phyloP scores from a whole-genome alignment of 139 green algal species.

The Edaphochlamys debaryana region DNA sequence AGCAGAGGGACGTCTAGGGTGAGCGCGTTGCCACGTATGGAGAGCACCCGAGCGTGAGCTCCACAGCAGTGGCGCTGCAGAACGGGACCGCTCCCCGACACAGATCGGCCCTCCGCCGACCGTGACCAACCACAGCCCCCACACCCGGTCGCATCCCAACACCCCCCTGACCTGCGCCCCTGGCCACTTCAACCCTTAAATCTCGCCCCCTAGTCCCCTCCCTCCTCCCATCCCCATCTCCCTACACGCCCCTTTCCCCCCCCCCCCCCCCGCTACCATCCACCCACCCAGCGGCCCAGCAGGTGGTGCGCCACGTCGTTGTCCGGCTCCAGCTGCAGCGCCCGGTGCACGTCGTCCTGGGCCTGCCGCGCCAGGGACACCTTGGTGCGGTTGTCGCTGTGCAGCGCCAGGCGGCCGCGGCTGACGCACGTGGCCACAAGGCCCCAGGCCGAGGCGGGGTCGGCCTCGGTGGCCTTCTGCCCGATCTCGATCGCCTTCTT shows the following conservation, averaged over 20 bases:
- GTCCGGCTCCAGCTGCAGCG: slow-evolving; percentile 62
- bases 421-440: slow-evolving; percentile 65
- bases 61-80: neutral
- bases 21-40: too few relatives aligned
- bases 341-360: slow-evolving; percentile 56
- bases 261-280: neutral
- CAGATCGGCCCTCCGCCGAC: too few relatives aligned
- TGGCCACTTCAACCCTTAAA: too few relatives aligned
- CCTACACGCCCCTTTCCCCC: too few relatives aligned
- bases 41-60: too few relatives aligned
- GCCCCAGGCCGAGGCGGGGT: slow-evolving; percentile 19
- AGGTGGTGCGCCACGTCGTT: slow-evolving; percentile 85
- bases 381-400: slow-evolving; percentile 73
- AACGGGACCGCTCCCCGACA: too few relatives aligned
- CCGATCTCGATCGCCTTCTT: slow-evolving; percentile 66
- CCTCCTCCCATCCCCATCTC: too few relatives aligned
- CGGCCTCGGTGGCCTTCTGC: neutral
- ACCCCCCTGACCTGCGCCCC: too few relatives aligned
- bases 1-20: too few relatives aligned
- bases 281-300: slow-evolving; percentile 69
- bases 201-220: too few relatives aligned
- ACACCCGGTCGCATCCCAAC: too few relatives aligned
- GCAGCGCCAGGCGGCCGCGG: slow-evolving; percentile 76
- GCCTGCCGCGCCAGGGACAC: slow-evolving; percentile 35
- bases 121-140: too few relatives aligned